These are phyloP conservation scores for Tetrapisispora pingtungensis DNA, from an alignment of 805 yeast species.

Conservation along the genomic window DNA sequence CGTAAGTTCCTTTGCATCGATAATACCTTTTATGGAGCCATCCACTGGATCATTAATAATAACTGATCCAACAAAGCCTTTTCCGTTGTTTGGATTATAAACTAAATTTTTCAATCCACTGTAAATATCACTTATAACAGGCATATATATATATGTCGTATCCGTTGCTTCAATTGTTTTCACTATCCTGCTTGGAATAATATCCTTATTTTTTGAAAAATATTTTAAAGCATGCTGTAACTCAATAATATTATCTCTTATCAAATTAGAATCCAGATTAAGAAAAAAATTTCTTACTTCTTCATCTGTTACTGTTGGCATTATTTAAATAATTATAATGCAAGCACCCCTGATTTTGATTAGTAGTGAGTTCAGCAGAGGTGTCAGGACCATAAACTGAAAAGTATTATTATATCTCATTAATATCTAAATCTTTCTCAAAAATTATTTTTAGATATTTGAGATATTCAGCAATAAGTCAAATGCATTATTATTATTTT, in stretches of 20 bases:
- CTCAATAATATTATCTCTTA: conserved; percentile 2
- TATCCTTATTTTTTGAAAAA: conserved; percentile 35
- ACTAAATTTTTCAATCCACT: conserved; percentile 52
- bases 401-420: too few species aligned
- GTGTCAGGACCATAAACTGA: too few species aligned
- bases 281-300: neutral
- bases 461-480: too few species aligned
- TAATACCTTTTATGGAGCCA: conserved; percentile 43
- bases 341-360: too few species aligned
- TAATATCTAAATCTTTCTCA: too few species aligned
- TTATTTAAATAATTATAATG: neutral
- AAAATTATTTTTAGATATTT: too few species aligned
- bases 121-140: conserved; percentile 41
- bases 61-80: conserved; percentile 53
- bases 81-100: conserved; percentile 31
- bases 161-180: conserved; percentile 24
- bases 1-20: conserved; percentile 50
- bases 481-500: too few species aligned
- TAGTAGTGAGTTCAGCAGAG: too few species aligned
- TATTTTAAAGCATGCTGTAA: conserved; percentile 29
- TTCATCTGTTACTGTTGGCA: neutral
- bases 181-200: conserved; percentile 48
- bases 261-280: neutral
- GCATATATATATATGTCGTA: conserved; percentile 49
- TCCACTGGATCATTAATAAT: conserved; percentile 39